These are phyloP conservation scores for Cunninghamia lanceolata DNA, from an alignment of 75 land plant genomes.

Conservation along the genomic window DNA sequence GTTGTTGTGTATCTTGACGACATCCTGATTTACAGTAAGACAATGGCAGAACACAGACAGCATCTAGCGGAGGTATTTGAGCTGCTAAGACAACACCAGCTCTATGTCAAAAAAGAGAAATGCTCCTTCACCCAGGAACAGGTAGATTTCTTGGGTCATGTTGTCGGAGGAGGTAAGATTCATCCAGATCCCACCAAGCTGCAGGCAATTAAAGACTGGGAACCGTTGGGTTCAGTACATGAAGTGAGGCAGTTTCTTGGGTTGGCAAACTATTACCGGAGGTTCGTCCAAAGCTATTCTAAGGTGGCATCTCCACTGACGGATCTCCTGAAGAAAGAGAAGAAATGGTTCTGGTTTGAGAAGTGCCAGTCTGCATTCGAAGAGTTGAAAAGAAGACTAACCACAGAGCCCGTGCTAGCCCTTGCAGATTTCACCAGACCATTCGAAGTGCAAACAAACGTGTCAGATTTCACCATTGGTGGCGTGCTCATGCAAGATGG, in stretches of 20 bases:
- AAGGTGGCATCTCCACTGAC: conserved; percentile 8
- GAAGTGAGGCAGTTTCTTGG: not conserved
- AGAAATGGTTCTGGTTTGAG: not conserved
- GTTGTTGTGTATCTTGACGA: no score
- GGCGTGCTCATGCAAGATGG: conserved; percentile 2
- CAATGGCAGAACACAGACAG: no score
- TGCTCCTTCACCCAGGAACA: not conserved
- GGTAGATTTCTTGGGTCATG: not conserved
- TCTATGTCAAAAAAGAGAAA: not conserved
- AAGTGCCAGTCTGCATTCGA: not conserved
- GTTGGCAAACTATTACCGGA: not conserved
- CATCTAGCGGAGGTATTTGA: no score
- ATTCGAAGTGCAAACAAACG: not conserved
- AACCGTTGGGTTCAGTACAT: not conserved
- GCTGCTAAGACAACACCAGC: not conserved
- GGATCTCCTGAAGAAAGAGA: not conserved
- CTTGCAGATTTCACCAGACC: not conserved
- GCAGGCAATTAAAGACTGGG: not conserved
- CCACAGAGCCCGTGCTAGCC: not conserved
- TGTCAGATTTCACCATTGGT: not conserved
- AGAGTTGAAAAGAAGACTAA: not conserved
- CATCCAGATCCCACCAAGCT: not conserved
- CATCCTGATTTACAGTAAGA: no score
- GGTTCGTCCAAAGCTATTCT: not conserved
- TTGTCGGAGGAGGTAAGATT: not conserved